Evolutionary conservation across 345 rosid species (phyloP), one percentile per base, ranked within the genome.

Genomic region (Citrus hindsii): DNA sequence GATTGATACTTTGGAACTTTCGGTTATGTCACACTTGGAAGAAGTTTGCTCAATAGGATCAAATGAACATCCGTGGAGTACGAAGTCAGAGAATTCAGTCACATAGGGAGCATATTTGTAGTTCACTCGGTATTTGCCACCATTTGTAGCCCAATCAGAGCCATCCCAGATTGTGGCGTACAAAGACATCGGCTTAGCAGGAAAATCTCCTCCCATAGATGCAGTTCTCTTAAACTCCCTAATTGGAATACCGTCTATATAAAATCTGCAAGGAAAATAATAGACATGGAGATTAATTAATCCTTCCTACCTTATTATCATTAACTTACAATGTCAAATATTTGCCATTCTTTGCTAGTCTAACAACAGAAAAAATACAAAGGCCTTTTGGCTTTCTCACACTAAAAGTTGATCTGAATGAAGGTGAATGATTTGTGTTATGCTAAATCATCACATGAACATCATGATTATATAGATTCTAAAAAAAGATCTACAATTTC

Each of bases 151-250:
- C 99, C 99, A 95, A 74, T 84, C 85, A 16, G 98, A 95, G 12
- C 93, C 99, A 58, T 95, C 99, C 99, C 99, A 95, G 73, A 95
- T 93, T 40, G 99, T 95, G 68, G 97, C 92, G 70, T 95, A 95
- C 66, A 95, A 78, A 24, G 99, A 92, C 99, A 95, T 95, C 8
- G 98, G 97, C 88, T 95, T 95, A 1, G 97, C 86, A 1, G 99
- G 99, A 74, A 95, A 95, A 71, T 90, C 93, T 21, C 92, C 96
- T 0, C 99, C 95, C 98, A 92, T 90, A 0, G 91, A 71, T 30
- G 68, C 87, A 30, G 90, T 91, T 79, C 95, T 91, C 78, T 82
- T 88, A 12, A 91, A 84, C 84, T 92, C 97, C 83, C 98, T 87
- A 16, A 97, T 93, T 0, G 99, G 98, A 51, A 93, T 69, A 77